Conservation (phyloP, 139 green algal species). For the Chlorella sp. region DNA sequence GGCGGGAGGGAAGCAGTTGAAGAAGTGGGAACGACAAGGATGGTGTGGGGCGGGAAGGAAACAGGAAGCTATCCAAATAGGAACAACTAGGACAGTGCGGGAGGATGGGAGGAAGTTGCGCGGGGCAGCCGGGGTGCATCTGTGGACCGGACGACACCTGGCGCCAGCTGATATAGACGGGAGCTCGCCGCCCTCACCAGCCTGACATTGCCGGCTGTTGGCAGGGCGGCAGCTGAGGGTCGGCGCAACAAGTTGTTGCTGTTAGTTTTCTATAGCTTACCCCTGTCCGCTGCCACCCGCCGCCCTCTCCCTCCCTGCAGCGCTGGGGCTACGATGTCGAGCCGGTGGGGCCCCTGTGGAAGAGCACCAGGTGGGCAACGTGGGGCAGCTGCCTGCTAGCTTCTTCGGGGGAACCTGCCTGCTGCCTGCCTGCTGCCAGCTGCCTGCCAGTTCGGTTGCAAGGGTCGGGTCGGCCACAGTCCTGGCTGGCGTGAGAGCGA, state of each 20-base stretch:
- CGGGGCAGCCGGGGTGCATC: no score
- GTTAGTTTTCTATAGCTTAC: neutral
- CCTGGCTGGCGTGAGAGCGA: no score
- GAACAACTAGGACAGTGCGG: no score
- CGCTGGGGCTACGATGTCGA: slow-evolving; percentile 35
- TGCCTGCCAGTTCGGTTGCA: neutral
- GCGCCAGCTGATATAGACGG: no score
- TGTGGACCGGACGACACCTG: no score
- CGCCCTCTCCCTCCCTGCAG: neutral
- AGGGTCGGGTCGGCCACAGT: no score
- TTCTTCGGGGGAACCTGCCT: neutral
- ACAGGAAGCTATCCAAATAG: no score
- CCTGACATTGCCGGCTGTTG: neutral
- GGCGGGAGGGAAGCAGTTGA: no score
- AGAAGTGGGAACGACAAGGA: neutral
- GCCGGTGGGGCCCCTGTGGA: slow-evolving; percentile 67
- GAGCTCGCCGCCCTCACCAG: no score
- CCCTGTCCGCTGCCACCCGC: neutral
- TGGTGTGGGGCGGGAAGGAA: no score
- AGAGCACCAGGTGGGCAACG: slow-evolving; percentile 45
- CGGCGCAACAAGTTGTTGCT: neutral
- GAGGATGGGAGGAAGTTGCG: no score
- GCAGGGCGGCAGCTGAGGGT: neutral
- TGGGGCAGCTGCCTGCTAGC: neutral
- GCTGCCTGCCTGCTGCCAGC: no score